Percentiles rank a stretch among this genome's conserved stretches.
These are phyloP conservation scores for Verticillium albo-atrum DNA, from an alignment of 2,329 filamentous ascomycete genomes.

Conservation along the genomic window DNA sequence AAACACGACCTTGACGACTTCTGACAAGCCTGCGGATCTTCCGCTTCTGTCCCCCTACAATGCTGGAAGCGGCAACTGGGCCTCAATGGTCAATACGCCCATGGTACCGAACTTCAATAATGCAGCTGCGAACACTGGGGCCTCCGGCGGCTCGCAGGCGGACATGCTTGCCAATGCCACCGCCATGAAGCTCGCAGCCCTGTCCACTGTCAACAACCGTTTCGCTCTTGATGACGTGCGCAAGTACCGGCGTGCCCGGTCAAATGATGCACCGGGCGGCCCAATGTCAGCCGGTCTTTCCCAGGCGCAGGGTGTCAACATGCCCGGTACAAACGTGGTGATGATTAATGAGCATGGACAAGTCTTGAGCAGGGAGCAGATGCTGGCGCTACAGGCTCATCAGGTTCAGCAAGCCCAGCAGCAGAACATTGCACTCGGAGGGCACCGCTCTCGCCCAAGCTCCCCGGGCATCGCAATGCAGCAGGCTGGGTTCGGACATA, in stretches of 20 bases:
- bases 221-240: slow-evolving; percentile 95
- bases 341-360: slow-evolving; percentile 96
- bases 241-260: slow-evolving; percentile 89
- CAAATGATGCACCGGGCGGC: slow-evolving; percentile 70
- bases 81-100: slow-evolving; percentile 96
- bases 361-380: slow-evolving; percentile 77
- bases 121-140: slow-evolving; percentile 40
- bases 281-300: background rate
- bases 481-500: slow-evolving; percentile 57
- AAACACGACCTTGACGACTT: slow-evolving; percentile 73
- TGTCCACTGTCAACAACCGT: slow-evolving; percentile 97
- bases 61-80: slow-evolving; percentile 86
- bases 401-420: slow-evolving; percentile 34
- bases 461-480: slow-evolving; percentile 87
- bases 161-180: slow-evolving; percentile 99
- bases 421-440: slow-evolving; percentile 47
- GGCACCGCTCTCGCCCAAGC: slow-evolving; percentile 77
- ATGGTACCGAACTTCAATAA: slow-evolving; percentile 82
- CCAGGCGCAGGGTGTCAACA: slow-evolving; percentile 33
- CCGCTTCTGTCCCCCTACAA: slow-evolving; percentile 83
- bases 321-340: slow-evolving; percentile 73
- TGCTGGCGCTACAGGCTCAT: slow-evolving; percentile 74
- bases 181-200: slow-evolving; percentile 94
- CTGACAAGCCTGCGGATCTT: slow-evolving; percentile 66
- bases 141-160: slow-evolving; percentile 59